Evolutionary conservation across 495 filamentous ascomycete species (phyloP).

Genomic region (Talaromyces ruber): DNA sequence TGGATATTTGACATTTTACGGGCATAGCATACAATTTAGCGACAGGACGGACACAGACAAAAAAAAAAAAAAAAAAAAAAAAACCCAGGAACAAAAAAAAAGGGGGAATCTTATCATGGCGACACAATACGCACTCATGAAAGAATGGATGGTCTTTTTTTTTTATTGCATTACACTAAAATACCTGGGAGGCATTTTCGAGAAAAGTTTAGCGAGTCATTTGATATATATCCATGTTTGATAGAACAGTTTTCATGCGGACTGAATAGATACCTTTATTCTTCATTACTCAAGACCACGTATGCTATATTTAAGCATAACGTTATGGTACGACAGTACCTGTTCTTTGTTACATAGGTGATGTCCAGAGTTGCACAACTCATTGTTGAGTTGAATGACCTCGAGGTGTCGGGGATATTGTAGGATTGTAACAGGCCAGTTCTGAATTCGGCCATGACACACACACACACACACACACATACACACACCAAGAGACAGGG

Average conservation of each 20-base stretch:
- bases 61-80: background rate
- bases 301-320: background rate
- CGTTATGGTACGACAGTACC: background rate
- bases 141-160: background rate
- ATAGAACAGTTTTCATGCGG: conserved; percentile 1
- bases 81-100: background rate
- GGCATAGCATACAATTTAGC: background rate
- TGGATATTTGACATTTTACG: background rate
- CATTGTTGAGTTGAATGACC: background rate
- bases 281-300: background rate
- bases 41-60: background rate
- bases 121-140: background rate
- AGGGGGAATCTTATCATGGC: background rate
- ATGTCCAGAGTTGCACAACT: background rate
- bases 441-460: background rate
- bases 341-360: background rate
- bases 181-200: background rate
- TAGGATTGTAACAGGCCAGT: background rate
- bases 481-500: too few species aligned
- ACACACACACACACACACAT: too few species aligned
- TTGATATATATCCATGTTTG: conserved; percentile 2
- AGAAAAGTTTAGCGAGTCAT: conserved; percentile 4
- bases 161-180: conserved; percentile 2
- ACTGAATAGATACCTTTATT: background rate
- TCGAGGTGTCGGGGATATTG: background rate